A percentile compares a stretch with the other conserved stretches of the same genome.
phyloP scores from a whole-genome alignment of 208 protist species.

The Wallacemonas sp. region DNA sequence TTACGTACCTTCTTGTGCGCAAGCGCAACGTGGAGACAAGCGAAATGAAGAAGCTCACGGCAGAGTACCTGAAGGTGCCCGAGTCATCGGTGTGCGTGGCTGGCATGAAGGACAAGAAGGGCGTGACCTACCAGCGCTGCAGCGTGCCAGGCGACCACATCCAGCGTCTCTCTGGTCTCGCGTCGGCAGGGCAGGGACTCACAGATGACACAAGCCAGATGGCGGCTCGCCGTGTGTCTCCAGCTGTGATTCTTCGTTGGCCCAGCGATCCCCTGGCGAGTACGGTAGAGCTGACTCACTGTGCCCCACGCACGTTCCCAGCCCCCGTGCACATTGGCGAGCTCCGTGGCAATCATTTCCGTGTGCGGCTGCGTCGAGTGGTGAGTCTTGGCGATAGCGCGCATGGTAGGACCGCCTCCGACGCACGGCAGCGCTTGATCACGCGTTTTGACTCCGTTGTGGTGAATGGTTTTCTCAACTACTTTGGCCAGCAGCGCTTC shows the following conservation, averaged over 20 bases:
- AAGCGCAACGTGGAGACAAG: conserved; percentile 87
- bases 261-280: conserved; percentile 36
- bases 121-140: conserved; percentile 84
- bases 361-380: conserved; percentile 52
- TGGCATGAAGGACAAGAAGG: conserved; percentile 94
- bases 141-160: conserved; percentile 42
- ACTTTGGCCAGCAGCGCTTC: conserved; percentile 96
- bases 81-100: conserved; percentile 67
- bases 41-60: conserved; percentile 61
- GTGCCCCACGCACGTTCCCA: neutral
- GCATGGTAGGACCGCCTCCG: neutral
- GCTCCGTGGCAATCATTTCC: conserved; percentile 75
- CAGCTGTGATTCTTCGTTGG: conserved; percentile 31
- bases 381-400: conserved; percentile 13
- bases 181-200: neutral
- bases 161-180: neutral
- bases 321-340: conserved; percentile 36
- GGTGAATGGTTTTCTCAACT: conserved; percentile 91
- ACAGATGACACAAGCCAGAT: neutral
- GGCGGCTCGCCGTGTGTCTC: neutral
- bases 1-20: conserved; percentile 63
- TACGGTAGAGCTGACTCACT: conserved; percentile 25
- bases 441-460: conserved; percentile 32
- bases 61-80: conserved; percentile 41
- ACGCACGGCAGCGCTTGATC: conserved; percentile 15